Evolutionary conservation across 2,329 filamentous ascomycete genomes (phyloP).

Genomic region (Pestalotiopsis sp.): DNA sequence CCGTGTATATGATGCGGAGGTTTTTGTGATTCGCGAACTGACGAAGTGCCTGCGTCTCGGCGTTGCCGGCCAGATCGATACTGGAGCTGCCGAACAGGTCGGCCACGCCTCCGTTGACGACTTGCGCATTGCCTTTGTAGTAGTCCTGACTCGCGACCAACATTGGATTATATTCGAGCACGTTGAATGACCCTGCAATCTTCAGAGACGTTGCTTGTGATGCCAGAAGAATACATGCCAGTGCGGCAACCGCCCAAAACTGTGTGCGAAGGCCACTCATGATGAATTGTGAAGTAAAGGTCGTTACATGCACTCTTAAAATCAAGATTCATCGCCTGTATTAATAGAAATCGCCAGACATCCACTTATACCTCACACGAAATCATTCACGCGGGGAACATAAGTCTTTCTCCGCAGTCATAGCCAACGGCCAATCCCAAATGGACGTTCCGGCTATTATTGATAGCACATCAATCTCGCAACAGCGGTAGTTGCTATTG

Average conservation of each 20-base stretch:
- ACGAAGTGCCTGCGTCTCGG: slow-evolving; percentile 36
- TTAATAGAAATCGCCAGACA: neutral
- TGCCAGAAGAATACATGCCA: neutral
- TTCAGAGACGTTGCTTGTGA: neutral
- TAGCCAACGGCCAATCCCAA: neutral
- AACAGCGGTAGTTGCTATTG: neutral
- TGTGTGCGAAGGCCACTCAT: neutral
- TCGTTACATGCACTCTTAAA: neutral
- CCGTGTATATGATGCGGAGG: slow-evolving; percentile 33
- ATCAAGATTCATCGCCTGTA: neutral
- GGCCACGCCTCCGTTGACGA: slow-evolving; percentile 34
- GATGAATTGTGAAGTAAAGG: neutral
- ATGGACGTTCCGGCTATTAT: neutral
- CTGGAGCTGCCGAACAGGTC: slow-evolving; percentile 26
- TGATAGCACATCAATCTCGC: neutral
- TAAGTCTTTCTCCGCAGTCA: neutral
- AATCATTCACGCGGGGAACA: neutral
- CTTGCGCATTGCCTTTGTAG: neutral
- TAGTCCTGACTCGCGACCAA: neutral
- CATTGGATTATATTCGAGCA: neutral
- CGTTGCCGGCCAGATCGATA: slow-evolving; percentile 35
- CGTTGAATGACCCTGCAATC: neutral
- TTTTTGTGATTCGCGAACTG: slow-evolving; percentile 33
- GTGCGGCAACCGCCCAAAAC: neutral
- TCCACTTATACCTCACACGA: neutral